phyloP scores from a whole-genome alignment of 1,284 basidiomycete genomes.

The Papiliotrema laurentii region DNA sequence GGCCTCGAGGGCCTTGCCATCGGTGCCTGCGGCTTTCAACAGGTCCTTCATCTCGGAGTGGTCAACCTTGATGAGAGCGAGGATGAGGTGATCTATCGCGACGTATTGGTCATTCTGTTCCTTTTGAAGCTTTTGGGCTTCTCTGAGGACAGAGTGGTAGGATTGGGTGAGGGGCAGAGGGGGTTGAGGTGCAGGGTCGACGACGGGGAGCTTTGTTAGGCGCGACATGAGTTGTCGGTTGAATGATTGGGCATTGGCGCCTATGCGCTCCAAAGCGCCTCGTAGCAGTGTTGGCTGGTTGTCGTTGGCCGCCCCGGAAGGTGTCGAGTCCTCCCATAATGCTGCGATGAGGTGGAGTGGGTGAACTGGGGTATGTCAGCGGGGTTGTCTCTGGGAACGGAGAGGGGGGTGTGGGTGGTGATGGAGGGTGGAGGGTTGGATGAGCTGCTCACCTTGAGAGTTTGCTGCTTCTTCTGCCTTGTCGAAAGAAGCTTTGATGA shows the following conservation, averaged over 20 bases:
- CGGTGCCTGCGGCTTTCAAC: constrained; percentile 51
- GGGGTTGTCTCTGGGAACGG: no score
- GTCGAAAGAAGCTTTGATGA: constrained; percentile 53
- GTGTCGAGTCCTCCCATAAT: constrained; percentile 40
- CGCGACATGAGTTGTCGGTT: constrained; percentile 38
- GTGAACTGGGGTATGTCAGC: constrained; percentile 37
- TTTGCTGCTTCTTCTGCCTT: constrained; percentile 47
- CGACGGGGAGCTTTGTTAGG: constrained; percentile 63
- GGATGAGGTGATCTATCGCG: constrained; percentile 77
- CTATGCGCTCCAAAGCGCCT: constrained; percentile 40
- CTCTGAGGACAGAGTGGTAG: constrained; percentile 65
- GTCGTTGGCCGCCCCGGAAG: constrained; percentile 10
- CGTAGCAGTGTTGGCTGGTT: constrained; percentile 41
- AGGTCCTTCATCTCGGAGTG: constrained; percentile 47
- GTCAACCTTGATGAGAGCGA: constrained; percentile 62
- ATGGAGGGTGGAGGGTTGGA: background rate
- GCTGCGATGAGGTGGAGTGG: constrained; percentile 47
- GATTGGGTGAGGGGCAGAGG: constrained; percentile 59
- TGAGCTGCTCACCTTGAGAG: constrained; percentile 34
- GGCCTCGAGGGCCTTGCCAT: constrained; percentile 51
- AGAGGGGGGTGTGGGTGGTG: no score
- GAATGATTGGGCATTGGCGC: constrained; percentile 41
- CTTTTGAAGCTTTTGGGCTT: constrained; percentile 75
- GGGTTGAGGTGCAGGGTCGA: constrained; percentile 80
- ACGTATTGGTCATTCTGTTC: constrained; percentile 84